Conservation (phyloP, 2,329 filamentous ascomycete genomes). For the Fusarium concolor region DNA sequence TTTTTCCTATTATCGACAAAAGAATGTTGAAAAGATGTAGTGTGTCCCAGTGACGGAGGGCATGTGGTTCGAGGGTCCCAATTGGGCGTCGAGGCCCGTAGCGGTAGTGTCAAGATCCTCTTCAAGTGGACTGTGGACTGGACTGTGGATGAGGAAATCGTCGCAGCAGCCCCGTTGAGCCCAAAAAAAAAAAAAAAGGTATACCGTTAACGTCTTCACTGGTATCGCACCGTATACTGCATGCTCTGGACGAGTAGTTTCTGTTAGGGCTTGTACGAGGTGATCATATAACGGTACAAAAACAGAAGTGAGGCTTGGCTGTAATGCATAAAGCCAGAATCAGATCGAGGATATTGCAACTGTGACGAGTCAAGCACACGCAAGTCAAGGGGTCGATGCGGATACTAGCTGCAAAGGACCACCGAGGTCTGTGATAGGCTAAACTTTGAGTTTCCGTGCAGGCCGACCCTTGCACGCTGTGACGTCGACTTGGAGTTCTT, state of each 20-base stretch:
- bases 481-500: slow-evolving; percentile 31
- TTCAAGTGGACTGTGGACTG: slow-evolving; percentile 11
- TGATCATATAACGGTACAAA: neutral
- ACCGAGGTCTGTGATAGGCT: slow-evolving; percentile 30
- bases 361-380: slow-evolving; percentile 14
- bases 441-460: slow-evolving; percentile 14
- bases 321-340: slow-evolving; percentile 13
- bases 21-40: slow-evolving; percentile 1
- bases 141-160: slow-evolving; percentile 32
- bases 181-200: slow-evolving; percentile 11
- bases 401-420: slow-evolving; percentile 29
- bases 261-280: slow-evolving; percentile 8
- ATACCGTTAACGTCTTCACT: slow-evolving; percentile 32
- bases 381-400: slow-evolving; percentile 22
- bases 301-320: slow-evolving; percentile 26
- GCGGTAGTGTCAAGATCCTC: slow-evolving; percentile 17
- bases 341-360: slow-evolving; percentile 5
- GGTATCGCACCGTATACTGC: slow-evolving; percentile 14
- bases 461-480: slow-evolving; percentile 32
- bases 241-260: neutral
- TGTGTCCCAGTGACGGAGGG: slow-evolving; percentile 31
- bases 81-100: slow-evolving; percentile 29
- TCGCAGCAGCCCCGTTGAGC: slow-evolving; percentile 26
- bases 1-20: slow-evolving; percentile 10
- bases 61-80: slow-evolving; percentile 34